phyloP scores from a whole-genome alignment of 768 basidiomycete genomes.

The Coprinopsis strossmayeri region DNA sequence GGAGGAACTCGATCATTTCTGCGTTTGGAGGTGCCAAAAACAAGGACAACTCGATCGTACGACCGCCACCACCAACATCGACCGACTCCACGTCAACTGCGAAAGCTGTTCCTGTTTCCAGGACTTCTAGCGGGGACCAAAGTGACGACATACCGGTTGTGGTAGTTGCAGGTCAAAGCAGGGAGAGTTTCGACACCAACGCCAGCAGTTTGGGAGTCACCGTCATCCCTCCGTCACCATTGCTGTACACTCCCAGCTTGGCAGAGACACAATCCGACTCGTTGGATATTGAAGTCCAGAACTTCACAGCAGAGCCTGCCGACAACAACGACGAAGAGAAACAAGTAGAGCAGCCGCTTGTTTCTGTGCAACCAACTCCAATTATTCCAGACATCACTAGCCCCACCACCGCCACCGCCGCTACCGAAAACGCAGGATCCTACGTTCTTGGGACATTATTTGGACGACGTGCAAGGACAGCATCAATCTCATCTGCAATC shows the following conservation, averaged over 20 bases:
- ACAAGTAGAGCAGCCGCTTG: not conserved
- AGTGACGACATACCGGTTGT: slow-evolving; percentile 14
- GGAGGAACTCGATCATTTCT: slow-evolving; percentile 6
- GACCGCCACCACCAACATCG: not conserved
- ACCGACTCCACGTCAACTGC: not conserved
- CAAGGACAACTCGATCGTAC: slow-evolving; percentile 6
- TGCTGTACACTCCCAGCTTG: slow-evolving; percentile 20
- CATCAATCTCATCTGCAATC: slow-evolving; percentile 9
- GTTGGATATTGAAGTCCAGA: slow-evolving; percentile 14
- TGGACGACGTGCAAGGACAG: slow-evolving; percentile 3
- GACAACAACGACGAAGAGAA: not conserved
- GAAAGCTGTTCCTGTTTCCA: slow-evolving; percentile 8
- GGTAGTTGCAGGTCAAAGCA: not conserved
- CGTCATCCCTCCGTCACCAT: slow-evolving; percentile 39
- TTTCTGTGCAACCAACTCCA: not conserved
- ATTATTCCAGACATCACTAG: slow-evolving; percentile 1
- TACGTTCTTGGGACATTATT: slow-evolving; percentile 3
- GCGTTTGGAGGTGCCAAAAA: slow-evolving; percentile 4
- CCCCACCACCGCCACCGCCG: not conserved
- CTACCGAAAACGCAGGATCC: not conserved
- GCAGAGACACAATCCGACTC: slow-evolving; percentile 17
- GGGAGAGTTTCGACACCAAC: not conserved
- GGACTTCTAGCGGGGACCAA: slow-evolving; percentile 22
- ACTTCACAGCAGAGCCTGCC: not conserved
- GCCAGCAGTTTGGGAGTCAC: slow-evolving; percentile 36